These are phyloP conservation scores for Blastomyces parvus DNA, from an alignment of 2,329 filamentous ascomycete genomes.

Conservation along the genomic window DNA sequence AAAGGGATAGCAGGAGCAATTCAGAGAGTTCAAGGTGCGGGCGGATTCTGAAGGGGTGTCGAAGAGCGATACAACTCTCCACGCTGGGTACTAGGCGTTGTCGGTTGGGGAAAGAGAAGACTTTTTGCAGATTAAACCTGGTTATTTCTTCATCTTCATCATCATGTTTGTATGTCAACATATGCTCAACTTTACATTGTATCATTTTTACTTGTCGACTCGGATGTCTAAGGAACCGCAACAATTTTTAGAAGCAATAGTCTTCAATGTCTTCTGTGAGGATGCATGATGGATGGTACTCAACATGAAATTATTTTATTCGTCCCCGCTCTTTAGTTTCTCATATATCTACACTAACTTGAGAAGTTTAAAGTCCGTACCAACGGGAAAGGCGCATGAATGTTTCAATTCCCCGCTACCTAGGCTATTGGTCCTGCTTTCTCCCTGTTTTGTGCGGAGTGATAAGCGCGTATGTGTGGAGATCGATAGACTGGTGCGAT, in stretches of 20 bases:
- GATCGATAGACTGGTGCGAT: too few species aligned
- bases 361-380: too few species aligned
- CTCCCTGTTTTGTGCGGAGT: too few species aligned
- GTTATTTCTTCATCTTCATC: background rate
- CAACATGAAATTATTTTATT: too few species aligned
- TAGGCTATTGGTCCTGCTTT: too few species aligned
- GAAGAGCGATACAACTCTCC: background rate
- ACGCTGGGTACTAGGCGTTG: background rate
- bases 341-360: too few species aligned
- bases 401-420: too few species aligned
- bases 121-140: background rate
- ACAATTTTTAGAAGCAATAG: background rate
- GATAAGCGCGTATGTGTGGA: too few species aligned
- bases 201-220: background rate
- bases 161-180: background rate
- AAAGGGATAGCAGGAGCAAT: slow-evolving; percentile 50
- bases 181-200: background rate
- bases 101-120: background rate
- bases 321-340: too few species aligned
- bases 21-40: slow-evolving; percentile 48
- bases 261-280: background rate
- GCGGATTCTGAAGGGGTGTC: slow-evolving; percentile 40
- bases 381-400: too few species aligned
- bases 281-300: background rate
- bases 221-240: background rate